Evolutionary conservation across 805 yeast genomes (phyloP).

Genomic region (Yamadazyma philogaea): DNA sequence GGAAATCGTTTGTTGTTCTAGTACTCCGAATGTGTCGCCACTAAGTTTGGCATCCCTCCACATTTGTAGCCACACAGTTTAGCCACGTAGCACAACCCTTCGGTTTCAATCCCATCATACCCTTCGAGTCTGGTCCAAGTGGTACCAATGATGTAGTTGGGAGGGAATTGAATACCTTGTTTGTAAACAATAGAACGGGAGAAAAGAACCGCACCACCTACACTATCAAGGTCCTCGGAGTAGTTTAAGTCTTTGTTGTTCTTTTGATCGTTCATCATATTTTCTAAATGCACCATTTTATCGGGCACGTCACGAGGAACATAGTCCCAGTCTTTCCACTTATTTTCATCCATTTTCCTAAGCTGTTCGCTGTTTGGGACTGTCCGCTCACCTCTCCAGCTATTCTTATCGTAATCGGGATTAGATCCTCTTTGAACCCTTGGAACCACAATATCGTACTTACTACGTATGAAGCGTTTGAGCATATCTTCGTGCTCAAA

Average conservation of each 20-base stretch:
- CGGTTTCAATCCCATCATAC: slow-evolving; percentile 54
- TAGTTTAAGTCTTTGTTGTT: slow-evolving; percentile 8
- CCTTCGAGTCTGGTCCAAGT: slow-evolving; percentile 48
- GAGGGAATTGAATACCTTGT: slow-evolving; percentile 47
- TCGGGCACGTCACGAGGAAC: slow-evolving; percentile 30
- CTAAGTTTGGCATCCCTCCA: slow-evolving; percentile 48
- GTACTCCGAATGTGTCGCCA: slow-evolving; percentile 33
- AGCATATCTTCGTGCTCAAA: slow-evolving; percentile 24
- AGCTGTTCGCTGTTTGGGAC: slow-evolving; percentile 28
- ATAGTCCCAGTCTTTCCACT: slow-evolving; percentile 32
- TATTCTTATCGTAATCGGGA: slow-evolving; percentile 37
- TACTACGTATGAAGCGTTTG: slow-evolving; percentile 24
- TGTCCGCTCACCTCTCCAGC: slow-evolving; percentile 40
- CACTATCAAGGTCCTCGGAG: slow-evolving; percentile 40
- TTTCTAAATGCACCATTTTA: slow-evolving; percentile 28
- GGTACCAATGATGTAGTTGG: slow-evolving; percentile 44
- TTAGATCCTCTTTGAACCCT: slow-evolving; percentile 24
- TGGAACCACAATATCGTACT: slow-evolving; percentile 37
- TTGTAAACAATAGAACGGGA: slow-evolving; percentile 41
- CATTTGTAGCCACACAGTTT: slow-evolving; percentile 43
- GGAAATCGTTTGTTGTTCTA: no score
- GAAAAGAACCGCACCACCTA: slow-evolving; percentile 51
- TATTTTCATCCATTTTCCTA: slow-evolving; percentile 23
- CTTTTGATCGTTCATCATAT: background rate
- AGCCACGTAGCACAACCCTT: slow-evolving; percentile 50